Evolutionary conservation across 768 basidiomycete genomes (phyloP).

Genomic region (Lactarius trivialis): DNA sequence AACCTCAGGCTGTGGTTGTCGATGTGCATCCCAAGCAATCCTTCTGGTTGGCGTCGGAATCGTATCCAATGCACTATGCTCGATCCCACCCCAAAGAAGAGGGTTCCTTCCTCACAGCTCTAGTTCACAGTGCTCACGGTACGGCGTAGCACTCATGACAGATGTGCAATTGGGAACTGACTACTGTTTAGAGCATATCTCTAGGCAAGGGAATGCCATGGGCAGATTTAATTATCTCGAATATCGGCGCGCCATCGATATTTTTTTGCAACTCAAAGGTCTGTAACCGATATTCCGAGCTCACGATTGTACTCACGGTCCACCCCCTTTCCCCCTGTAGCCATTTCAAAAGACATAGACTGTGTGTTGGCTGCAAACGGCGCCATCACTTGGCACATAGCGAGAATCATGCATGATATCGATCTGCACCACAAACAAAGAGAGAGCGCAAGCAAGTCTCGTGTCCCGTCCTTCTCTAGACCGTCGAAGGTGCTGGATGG

Average conservation of each 20-base stretch:
- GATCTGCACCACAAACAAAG: slow-evolving; percentile 1
- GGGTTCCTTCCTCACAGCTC: slow-evolving; percentile 3
- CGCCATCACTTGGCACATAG: slow-evolving; percentile 7
- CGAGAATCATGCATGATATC: slow-evolving; percentile 9
- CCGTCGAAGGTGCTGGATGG: slow-evolving; percentile 1
- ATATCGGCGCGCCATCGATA: slow-evolving; percentile 4
- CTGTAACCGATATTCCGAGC: background rate
- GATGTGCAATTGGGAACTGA: background rate
- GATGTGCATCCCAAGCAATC: background rate
- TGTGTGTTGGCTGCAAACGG: slow-evolving; percentile 6
- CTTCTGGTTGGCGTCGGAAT: slow-evolving; percentile 2
- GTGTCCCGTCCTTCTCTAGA: background rate
- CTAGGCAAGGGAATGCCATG: background rate
- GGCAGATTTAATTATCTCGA: slow-evolving; percentile 14
- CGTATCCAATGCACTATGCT: slow-evolving; percentile 7
- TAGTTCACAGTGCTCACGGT: slow-evolving; percentile 13
- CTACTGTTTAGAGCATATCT: slow-evolving; percentile 5
- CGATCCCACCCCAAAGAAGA: slow-evolving; percentile 8
- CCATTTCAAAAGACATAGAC: background rate
- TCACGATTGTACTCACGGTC: background rate
- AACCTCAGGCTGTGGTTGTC: background rate
- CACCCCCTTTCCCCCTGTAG: background rate
- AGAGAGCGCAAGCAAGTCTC: background rate
- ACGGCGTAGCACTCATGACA: background rate
- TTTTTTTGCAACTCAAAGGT: slow-evolving; percentile 15